Evolutionary conservation across 2,329 filamentous ascomycete genomes (phyloP).

Genomic region (Ophiostoma montium): DNA sequence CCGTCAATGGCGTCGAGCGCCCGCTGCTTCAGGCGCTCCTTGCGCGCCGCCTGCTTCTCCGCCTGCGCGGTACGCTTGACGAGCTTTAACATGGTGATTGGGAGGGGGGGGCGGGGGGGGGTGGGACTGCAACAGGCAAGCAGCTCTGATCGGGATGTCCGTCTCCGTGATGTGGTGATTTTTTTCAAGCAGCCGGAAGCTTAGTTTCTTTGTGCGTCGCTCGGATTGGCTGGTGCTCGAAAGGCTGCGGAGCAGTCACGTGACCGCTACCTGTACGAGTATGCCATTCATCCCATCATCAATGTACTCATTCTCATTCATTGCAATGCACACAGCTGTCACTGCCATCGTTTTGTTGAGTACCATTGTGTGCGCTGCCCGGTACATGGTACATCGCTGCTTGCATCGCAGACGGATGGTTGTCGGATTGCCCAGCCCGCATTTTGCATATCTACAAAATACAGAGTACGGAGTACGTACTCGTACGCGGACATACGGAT

Average conservation of each 20-base stretch:
- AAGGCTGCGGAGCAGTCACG: neutral
- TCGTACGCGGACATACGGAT: too few relatives aligned
- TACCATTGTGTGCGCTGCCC: too few relatives aligned
- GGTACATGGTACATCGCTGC: too few relatives aligned
- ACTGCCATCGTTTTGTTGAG: too few relatives aligned
- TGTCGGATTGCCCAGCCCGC: too few relatives aligned
- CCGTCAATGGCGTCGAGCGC: slow-evolving; percentile 1
- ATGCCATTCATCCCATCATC: too few relatives aligned
- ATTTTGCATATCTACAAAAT: too few relatives aligned
- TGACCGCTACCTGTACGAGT: too few relatives aligned
- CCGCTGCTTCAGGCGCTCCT: slow-evolving; percentile 18
- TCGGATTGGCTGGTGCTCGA: neutral
- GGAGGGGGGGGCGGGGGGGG: neutral
- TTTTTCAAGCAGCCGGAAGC: slow-evolving; percentile 9
- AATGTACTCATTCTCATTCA: too few relatives aligned
- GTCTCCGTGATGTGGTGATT: neutral
- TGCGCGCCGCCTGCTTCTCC: slow-evolving; percentile 45
- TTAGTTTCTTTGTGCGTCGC: slow-evolving; percentile 8
- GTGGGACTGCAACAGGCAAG: neutral
- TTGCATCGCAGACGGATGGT: too few relatives aligned
- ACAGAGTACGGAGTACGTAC: too few relatives aligned
- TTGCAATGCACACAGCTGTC: too few relatives aligned
- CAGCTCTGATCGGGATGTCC: neutral
- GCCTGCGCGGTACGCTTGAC: slow-evolving; percentile 52
- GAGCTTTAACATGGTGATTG: slow-evolving; percentile 50